Conservation (phyloP, 1,139 yeast genomes). For the Kurtzmaniella quercitrusa region DNA sequence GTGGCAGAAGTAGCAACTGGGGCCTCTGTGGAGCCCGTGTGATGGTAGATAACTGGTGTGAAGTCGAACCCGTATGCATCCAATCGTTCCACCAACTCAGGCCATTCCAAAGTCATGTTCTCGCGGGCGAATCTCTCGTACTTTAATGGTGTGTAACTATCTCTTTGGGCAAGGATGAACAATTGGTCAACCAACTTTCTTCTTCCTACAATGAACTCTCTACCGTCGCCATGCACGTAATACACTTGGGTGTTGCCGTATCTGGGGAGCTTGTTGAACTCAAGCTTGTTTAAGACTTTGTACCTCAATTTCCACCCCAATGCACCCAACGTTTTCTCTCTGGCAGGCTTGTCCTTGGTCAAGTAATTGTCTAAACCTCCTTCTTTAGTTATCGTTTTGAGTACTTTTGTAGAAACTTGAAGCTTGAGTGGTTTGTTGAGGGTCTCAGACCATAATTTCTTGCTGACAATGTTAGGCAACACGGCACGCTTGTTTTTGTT, state of each 20-base stretch:
- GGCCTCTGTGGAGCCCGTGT: neutral
- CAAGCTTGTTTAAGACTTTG: slow-evolving; percentile 47
- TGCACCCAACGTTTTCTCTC: slow-evolving; percentile 89
- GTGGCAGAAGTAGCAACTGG: slow-evolving; percentile 1
- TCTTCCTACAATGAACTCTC: slow-evolving; percentile 57
- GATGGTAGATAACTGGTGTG: slow-evolving; percentile 18
- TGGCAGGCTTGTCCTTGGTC: slow-evolving; percentile 79
- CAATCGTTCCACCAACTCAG: slow-evolving; percentile 39
- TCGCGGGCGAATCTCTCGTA: slow-evolving; percentile 41
- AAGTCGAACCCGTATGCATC: slow-evolving; percentile 33
- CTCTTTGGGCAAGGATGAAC: slow-evolving; percentile 48
- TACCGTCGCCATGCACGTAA: slow-evolving; percentile 43
- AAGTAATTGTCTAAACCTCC: slow-evolving; percentile 92
- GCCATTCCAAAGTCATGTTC: slow-evolving; percentile 35
- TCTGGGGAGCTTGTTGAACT: slow-evolving; percentile 20
- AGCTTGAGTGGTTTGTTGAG: slow-evolving; percentile 52
- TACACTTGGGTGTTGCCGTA: slow-evolving; percentile 41
- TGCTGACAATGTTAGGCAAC: slow-evolving; percentile 74
- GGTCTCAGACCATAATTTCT: slow-evolving; percentile 81
- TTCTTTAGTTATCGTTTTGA: slow-evolving; percentile 82
- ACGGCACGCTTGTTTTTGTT: slow-evolving; percentile 76
- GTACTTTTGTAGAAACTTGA: slow-evolving; percentile 73
- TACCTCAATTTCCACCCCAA: slow-evolving; percentile 88
- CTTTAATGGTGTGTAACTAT: slow-evolving; percentile 40
- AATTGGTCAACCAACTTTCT: slow-evolving; percentile 54